Evolutionary conservation across 2,329 filamentous ascomycete genomes (phyloP), one percentile per base, ranked within the genome.

Genomic region (Fusarium sp.): DNA sequence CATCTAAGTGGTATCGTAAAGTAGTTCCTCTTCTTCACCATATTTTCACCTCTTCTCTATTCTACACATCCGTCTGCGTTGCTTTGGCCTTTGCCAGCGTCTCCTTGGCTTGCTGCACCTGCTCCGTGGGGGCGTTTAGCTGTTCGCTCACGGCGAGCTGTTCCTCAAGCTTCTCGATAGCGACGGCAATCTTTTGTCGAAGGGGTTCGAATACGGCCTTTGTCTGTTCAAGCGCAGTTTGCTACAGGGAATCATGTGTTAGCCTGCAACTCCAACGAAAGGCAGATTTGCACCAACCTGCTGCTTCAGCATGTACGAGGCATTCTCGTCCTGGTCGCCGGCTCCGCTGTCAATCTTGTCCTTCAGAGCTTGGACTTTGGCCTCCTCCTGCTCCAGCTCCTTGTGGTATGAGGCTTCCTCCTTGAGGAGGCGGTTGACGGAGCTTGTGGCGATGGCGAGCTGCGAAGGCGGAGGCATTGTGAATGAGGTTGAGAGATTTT

Each of bases 361-460:
- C 74, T 88, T 83, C 15, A 96, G 83, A 74, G 88, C 86, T 75
- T 85, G 79, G 64, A 96, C 85, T 53, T 90, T 86, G 60, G 85
- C 83, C 69, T 91, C 83, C 75, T 98, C 93, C 65, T 89, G 82
- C 64, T 85, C 81, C 19, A 93, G 84, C 77, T 99, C 95, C 74
- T 90, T 90, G 81, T 93, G 90, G 80, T 99, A 98, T 70, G 89
- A 94, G 35, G 85, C 82, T 77, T 97, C 92, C 77, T 99, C 95
- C 78, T 96, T 97, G 67, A 97, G 86, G 43, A 98, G 86, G 57
- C 95, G 92, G 70, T 85, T 83, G 67, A 98, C 87, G 19, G 92
- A 88, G 61, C 89, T 86, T 24, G 91, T 95, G 40, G 90, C 88
- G 73, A 97, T 95, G 70, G 86, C 78, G 75, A 97, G 87, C 68